Conservation (phyloP, 2,329 filamentous ascomycete species). For the Arthrobotrys entomopaga region DNA sequence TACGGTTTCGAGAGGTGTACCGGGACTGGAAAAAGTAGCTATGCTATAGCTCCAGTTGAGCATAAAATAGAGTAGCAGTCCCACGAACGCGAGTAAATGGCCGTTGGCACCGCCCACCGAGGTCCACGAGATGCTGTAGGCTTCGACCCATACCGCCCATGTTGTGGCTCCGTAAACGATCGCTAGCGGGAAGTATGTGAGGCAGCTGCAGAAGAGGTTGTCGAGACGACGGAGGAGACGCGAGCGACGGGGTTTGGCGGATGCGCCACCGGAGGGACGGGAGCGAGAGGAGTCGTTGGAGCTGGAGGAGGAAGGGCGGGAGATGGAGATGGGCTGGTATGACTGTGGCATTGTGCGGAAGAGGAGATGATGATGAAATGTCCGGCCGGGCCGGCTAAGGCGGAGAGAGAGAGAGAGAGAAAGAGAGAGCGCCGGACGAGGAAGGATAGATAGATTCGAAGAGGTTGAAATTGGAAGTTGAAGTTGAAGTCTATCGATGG, state of each 20-base stretch:
- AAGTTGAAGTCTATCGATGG: neutral
- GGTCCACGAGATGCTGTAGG: constrained; percentile 70
- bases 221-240: constrained; percentile 58
- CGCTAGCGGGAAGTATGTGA: constrained; percentile 83
- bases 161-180: constrained; percentile 92
- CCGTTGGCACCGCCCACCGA: constrained; percentile 65
- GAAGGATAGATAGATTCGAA: neutral
- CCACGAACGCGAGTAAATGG: constrained; percentile 70
- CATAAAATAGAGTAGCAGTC: constrained; percentile 77
- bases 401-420: too few species aligned
- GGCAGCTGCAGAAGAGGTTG: constrained; percentile 74
- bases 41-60: constrained; percentile 90
- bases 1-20: constrained; percentile 68
- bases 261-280: constrained; percentile 37
- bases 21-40: constrained; percentile 92
- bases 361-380: neutral
- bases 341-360: constrained; percentile 38
- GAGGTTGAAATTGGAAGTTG: constrained; percentile 19
- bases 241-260: constrained; percentile 36
- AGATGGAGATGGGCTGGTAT: constrained; percentile 40
- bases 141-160: constrained; percentile 91
- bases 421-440: constrained; percentile 1
- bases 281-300: constrained; percentile 52
- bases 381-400: too few species aligned
- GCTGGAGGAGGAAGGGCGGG: constrained; percentile 50